Percentiles rank a stretch among this genome's conserved stretches.
Evolutionary conservation across 192 early-diverging fungal species (phyloP).

Genomic region (Coemansia furcata): DNA sequence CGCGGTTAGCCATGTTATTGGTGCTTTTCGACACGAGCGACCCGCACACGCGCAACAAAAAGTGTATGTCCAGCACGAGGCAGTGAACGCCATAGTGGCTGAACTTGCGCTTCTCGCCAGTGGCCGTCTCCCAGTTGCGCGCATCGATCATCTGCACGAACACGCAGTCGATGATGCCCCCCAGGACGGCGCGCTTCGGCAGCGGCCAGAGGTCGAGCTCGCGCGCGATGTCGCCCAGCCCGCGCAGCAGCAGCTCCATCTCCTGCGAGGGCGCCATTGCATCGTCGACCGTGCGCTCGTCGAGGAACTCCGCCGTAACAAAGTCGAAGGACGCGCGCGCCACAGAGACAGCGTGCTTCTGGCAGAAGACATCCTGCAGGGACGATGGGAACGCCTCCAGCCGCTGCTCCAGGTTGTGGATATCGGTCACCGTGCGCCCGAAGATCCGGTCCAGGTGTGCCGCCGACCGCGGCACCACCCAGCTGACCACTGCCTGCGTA

Average conservation of each 20-base stretch:
- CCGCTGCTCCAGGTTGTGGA: conserved; percentile 53
- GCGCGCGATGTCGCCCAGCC: conserved; percentile 32
- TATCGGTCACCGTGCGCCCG: conserved; percentile 50
- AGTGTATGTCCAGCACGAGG: conserved; percentile 53
- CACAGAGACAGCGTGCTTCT: conserved; percentile 40
- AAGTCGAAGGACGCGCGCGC: conserved; percentile 40
- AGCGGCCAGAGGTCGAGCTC: conserved; percentile 52
- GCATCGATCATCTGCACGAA: conserved; percentile 52
- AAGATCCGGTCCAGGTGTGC: conserved; percentile 47
- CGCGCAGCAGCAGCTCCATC: conserved; percentile 38
- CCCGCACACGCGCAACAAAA: conserved; percentile 52
- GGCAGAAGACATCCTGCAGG: conserved; percentile 55
- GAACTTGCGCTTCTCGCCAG: conserved; percentile 35
- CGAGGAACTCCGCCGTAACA: conserved; percentile 33
- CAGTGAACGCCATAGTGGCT: conserved; percentile 52
- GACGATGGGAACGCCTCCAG: conserved; percentile 51
- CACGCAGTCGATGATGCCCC: conserved; percentile 49
- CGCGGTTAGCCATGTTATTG: conserved; percentile 53
- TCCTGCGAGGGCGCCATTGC: conserved; percentile 33
- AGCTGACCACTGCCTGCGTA: conserved; percentile 48
- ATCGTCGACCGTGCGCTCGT: conserved; percentile 32
- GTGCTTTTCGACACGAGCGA: conserved; percentile 53
- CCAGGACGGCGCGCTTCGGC: conserved; percentile 42
- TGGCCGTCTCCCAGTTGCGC: conserved; percentile 43
- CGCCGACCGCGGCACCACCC: conserved; percentile 49